Evolutionary conservation across 768 basidiomycete species (phyloP).

Genomic region (Termitomyces bulborhizus): DNA sequence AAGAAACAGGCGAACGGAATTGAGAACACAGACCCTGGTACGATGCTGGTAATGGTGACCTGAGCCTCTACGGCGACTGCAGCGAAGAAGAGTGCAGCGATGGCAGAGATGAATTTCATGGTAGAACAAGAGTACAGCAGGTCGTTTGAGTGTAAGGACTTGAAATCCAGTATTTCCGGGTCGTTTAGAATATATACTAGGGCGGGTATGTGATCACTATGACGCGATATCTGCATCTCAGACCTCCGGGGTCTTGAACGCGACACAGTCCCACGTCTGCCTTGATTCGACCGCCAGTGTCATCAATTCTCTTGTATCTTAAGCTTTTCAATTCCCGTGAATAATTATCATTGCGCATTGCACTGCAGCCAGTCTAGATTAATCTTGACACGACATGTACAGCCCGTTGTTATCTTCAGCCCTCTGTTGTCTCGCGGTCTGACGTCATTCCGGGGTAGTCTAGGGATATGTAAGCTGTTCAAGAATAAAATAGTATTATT

Average conservation of each 20-base stretch:
- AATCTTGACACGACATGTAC: not conserved
- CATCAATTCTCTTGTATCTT: not conserved
- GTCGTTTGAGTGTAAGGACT: too few species aligned
- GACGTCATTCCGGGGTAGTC: constrained; percentile 1
- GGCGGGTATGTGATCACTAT: constrained; percentile 5
- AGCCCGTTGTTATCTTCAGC: not conserved
- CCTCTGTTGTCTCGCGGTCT: constrained; percentile 2
- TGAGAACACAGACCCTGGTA: constrained; percentile 6
- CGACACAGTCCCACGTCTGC: not conserved
- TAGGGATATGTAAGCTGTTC: constrained; percentile 4
- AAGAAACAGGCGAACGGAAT: not conserved
- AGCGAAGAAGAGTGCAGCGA: constrained; percentile 3
- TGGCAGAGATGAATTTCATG: constrained; percentile 3
- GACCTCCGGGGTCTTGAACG: not conserved
- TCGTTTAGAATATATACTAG: constrained; percentile 2
- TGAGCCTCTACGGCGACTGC: constrained; percentile 6
- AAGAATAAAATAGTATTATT: not conserved
- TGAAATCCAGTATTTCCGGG: not conserved
- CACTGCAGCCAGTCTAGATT: not conserved
- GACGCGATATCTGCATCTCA: constrained; percentile 6
- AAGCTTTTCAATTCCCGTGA: not conserved
- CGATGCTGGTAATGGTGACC: constrained; percentile 8
- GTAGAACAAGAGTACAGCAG: too few species aligned
- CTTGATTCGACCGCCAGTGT: not conserved
- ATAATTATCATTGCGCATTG: not conserved